Evolutionary conservation across 139 green algal species (phyloP), one percentile per base, ranked within the genome.

Genomic region (Micractinium sp.): DNA sequence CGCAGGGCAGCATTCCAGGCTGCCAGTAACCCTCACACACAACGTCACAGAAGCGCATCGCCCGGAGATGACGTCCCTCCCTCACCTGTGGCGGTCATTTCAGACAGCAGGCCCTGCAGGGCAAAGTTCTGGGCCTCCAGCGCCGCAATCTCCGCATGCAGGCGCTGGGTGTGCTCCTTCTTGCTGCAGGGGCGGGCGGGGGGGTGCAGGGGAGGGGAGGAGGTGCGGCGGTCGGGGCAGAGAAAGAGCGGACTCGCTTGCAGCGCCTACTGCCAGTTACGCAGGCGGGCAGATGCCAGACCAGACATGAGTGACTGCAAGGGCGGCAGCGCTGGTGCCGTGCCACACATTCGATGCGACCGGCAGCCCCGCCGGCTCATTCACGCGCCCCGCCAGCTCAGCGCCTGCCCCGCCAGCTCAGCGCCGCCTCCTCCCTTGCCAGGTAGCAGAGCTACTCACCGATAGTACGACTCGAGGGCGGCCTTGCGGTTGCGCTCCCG

Each of bases 401-500:
- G 19, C n/a, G 31, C 74, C n/a, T 41, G 31, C 75, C 75, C 35
- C 18, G 63, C 63, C 63, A 71, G 63, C 63, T 71, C 63, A 25
- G 22, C 63, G 60, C 60, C 16, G 14, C 14, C 15, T 67, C 14
- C 15, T 16, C 60, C 60, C 60, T 67, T 23, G 60, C 60, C 60
- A n/a, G n/a, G 60, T 16, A 25, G 20, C 63, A 25, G 13, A 12
- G 1, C 38, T 1, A 27, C 38, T n/a, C 76, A 82, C 38, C 38
- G 77, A 25, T 92, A 92, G 71, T 92, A 92, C 12, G 63, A 86
- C 12, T 90, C 81, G 33, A 92, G 76, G 16, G 90, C 90, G 22
- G 90, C 87, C 63, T 87, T 89, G 38, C 90, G 87, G 86, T 92
- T 92, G 74, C 90, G 87, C 74, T 91, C 87, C 18, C 86, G 86